A percentile compares a stretch with the other conserved stretches of the same genome.
These are phyloP conservation scores for Oxytropis ochrocephala DNA, from an alignment of 306 rosid species.

Conservation along the genomic window DNA sequence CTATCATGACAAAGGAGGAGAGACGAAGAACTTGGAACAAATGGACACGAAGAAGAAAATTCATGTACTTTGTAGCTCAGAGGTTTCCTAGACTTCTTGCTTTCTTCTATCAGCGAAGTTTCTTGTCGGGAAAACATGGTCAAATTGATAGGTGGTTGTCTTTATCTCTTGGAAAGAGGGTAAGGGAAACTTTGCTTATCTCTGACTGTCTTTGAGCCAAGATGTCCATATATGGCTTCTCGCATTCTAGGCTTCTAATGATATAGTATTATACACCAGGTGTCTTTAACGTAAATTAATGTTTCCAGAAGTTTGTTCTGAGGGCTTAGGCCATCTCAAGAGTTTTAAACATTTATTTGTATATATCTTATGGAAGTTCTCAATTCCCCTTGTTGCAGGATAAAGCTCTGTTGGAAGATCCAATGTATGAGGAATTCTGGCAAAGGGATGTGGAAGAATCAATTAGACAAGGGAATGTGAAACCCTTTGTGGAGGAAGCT, in stretches of 20 bases:
- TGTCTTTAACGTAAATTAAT: constrained; percentile 5
- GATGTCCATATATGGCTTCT: neutral
- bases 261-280: constrained; percentile 1
- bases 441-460: constrained; percentile 98
- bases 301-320: constrained; percentile 7
- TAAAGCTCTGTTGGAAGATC: constrained; percentile 86
- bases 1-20: constrained; percentile 66
- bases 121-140: constrained; percentile 90
- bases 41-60: constrained; percentile 64
- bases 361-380: constrained; percentile 5
- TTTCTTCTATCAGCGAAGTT: constrained; percentile 62
- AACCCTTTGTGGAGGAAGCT: constrained; percentile 91
- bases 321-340: neutral
- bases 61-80: constrained; percentile 65
- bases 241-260: neutral
- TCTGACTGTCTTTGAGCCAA: neutral
- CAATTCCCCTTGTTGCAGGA: constrained; percentile 46
- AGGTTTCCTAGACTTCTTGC: constrained; percentile 62
- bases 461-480: constrained; percentile 64
- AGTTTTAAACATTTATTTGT: constrained; percentile 4
- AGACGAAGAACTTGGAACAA: constrained; percentile 72
- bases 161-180: constrained; percentile 82
- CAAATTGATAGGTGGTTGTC: constrained; percentile 86
- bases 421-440: constrained; percentile 93
- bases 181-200: constrained; percentile 28